phyloP scores from a whole-genome alignment of 495 filamentous ascomycete species.

The Lineolata rhizophorae region DNA sequence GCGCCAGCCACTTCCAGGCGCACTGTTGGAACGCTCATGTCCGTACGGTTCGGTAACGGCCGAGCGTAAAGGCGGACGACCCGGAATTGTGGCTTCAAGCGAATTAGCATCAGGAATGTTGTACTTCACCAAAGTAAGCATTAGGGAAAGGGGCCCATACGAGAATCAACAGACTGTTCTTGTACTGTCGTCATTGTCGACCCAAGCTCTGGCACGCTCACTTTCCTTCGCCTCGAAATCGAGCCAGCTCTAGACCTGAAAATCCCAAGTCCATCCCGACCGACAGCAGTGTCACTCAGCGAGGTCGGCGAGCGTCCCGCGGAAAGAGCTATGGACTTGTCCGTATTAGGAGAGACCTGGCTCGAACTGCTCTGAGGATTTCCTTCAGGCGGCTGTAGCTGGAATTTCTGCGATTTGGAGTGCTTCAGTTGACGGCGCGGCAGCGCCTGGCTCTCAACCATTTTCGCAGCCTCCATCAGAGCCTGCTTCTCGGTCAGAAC shows the following conservation, averaged over 20 bases:
- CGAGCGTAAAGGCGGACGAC: constrained; percentile 32
- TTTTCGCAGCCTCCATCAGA: no score
- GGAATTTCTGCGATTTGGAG: no score
- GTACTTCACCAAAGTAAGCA: constrained; percentile 10
- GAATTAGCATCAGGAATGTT: constrained; percentile 1
- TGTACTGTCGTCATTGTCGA: constrained; percentile 44
- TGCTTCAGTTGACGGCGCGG: no score
- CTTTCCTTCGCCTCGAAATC: constrained; percentile 30
- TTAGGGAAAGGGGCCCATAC: constrained; percentile 25
- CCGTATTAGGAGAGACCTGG: no score
- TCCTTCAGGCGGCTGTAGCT: no score
- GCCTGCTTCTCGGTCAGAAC: no score
- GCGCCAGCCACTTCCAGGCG: constrained; percentile 24
- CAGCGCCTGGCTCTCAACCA: no score
- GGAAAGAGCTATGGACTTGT: constrained; percentile 13
- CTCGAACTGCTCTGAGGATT: no score
- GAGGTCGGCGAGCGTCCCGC: constrained; percentile 13
- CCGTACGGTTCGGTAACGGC: constrained; percentile 8
- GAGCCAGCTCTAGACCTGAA: constrained; percentile 12
- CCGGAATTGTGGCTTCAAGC: constrained; percentile 45
- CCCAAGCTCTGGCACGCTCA: constrained; percentile 39
- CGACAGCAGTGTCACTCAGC: constrained; percentile 13
- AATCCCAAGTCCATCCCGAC: constrained; percentile 4
- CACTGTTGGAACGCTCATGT: constrained; percentile 43
- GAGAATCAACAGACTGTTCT: constrained; percentile 48